Percentiles rank a stretch among this genome's conserved stretches.
Conservation (phyloP, 2,329 filamentous ascomycete species). For the Ceratocystis destructans region DNA sequence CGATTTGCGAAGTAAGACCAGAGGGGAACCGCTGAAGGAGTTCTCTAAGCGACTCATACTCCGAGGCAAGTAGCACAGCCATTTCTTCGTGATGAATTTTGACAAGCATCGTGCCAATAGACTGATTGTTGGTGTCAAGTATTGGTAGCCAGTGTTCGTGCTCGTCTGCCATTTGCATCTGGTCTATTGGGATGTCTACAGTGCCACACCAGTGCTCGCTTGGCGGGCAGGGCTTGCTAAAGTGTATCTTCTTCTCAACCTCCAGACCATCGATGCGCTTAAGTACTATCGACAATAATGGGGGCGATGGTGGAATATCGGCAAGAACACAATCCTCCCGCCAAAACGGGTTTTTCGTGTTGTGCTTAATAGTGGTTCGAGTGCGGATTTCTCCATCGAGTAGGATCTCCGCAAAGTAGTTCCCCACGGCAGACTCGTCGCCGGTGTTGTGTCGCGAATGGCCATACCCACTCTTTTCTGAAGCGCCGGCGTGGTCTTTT, state of each 20-base stretch:
- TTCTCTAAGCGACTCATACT: conserved; percentile 73
- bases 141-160: conserved; percentile 82
- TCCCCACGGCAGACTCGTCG: conserved; percentile 41
- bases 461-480: conserved; percentile 8
- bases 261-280: conserved; percentile 47
- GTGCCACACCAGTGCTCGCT: conserved; percentile 50
- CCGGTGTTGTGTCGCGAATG: conserved; percentile 21
- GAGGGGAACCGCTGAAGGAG: conserved; percentile 74
- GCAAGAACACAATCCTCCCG: conserved; percentile 65
- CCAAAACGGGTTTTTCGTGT: conserved; percentile 67
- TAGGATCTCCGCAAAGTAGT: conserved; percentile 67
- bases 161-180: conserved; percentile 62
- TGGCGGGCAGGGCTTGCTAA: conserved; percentile 16
- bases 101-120: conserved; percentile 71
- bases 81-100: conserved; percentile 76
- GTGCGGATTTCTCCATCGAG: conserved; percentile 68
- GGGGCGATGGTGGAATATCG: conserved; percentile 56
- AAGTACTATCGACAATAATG: conserved; percentile 55
- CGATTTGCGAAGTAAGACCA: conserved; percentile 72
- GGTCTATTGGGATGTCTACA: conserved; percentile 70
- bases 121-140: conserved; percentile 59
- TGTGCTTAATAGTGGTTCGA: conserved; percentile 56
- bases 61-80: conserved; percentile 70
- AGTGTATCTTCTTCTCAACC: conserved; percentile 16
- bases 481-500: conserved; percentile 26